Evolutionary conservation across 257 asterid genomes (phyloP).

Genomic region (Solanum tacnaense): DNA sequence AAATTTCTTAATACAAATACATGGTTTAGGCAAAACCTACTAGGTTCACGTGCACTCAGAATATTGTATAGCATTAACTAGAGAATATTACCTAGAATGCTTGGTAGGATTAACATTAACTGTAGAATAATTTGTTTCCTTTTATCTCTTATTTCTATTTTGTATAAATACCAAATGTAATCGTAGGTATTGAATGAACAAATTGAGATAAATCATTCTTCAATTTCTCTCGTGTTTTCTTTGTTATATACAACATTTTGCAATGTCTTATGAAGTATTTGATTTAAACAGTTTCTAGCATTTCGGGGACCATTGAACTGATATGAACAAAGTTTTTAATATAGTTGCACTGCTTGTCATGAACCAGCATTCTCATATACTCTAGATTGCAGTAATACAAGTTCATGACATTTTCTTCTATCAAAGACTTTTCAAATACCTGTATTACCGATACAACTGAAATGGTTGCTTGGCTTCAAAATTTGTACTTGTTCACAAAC

Average conservation of each 20-base stretch:
- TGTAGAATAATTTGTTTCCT: not conserved
- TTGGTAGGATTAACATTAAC: not conserved
- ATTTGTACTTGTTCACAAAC: slow-evolving; percentile 10
- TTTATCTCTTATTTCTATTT: not conserved
- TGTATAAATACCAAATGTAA: not conserved
- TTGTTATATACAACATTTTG: not conserved
- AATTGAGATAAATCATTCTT: not conserved
- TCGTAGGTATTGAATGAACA: not conserved
- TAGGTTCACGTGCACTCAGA: not conserved
- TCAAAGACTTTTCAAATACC: not conserved
- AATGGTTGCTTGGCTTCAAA: slow-evolving; percentile 8
- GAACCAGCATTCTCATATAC: not conserved
- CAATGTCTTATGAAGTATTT: not conserved
- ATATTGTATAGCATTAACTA: not conserved
- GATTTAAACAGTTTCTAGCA: not conserved
- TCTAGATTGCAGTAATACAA: not conserved
- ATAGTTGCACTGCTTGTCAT: not conserved
- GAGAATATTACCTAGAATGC: not conserved
- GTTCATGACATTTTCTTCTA: not conserved
- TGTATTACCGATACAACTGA: not conserved
- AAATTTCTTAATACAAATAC: not conserved
- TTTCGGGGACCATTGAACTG: not conserved
- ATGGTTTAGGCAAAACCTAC: not conserved
- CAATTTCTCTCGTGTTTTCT: not conserved
- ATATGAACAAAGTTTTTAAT: not conserved